A percentile compares a stretch with the other conserved stretches of the same genome.
Conservation (phyloP, 257 asterid genomes). For the Striga asiatica region DNA sequence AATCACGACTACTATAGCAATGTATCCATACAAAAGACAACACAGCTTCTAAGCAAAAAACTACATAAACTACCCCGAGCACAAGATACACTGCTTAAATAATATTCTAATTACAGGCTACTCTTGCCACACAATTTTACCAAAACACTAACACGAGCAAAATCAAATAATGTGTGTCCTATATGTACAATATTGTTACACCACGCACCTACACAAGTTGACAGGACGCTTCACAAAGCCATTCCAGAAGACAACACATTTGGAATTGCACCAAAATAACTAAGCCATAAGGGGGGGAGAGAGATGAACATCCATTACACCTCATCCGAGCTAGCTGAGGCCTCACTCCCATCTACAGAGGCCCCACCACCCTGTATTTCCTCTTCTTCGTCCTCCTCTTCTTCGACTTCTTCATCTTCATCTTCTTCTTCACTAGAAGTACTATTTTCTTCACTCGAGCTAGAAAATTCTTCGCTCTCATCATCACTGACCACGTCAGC, state of each 20-base stretch:
- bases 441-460: constrained; percentile 40
- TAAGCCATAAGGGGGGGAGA: not conserved
- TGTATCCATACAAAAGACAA: too few species aligned
- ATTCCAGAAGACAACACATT: not conserved
- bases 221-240: not conserved
- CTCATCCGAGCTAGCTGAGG: constrained; percentile 62
- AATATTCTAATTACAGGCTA: not conserved
- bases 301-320: constrained; percentile 2
- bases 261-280: not conserved
- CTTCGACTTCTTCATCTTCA: constrained; percentile 63
- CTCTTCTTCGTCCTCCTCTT: constrained; percentile 51
- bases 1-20: too few species aligned
- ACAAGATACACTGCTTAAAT: too few species aligned
- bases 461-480: constrained; percentile 53
- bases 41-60: too few species aligned
- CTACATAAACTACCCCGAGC: too few species aligned
- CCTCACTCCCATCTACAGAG: constrained; percentile 45
- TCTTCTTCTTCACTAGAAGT: constrained; percentile 38
- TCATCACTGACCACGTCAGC: constrained; percentile 63
- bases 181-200: constrained; percentile 25
- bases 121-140: not conserved
- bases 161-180: constrained; percentile 3
- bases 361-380: constrained; percentile 46
- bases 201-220: not conserved
- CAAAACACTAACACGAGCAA: not conserved